These are phyloP conservation scores for Mucor irregularis DNA, from an alignment of 371 early-diverging fungal species.

Conservation along the genomic window DNA sequence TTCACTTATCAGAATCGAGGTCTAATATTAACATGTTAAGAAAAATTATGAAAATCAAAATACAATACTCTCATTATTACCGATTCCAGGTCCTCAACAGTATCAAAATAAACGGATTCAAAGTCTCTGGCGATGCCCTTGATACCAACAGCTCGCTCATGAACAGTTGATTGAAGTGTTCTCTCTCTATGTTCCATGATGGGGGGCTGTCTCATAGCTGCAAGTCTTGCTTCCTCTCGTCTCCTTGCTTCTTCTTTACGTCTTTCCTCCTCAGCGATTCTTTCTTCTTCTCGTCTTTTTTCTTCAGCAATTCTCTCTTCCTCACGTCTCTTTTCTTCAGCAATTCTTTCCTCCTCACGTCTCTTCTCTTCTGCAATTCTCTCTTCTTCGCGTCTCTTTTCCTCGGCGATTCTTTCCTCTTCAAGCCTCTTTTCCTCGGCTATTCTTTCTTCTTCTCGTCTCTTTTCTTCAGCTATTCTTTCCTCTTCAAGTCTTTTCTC, in stretches of 20 bases:
- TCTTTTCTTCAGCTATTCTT: neutral
- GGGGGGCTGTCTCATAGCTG: conserved; percentile 1
- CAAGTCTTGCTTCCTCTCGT: conserved; percentile 1
- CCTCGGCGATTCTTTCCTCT: neutral
- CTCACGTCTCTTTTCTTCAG: conserved; percentile 1
- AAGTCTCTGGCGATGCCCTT: conserved; percentile 8
- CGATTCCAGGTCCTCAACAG: conserved; percentile 4
- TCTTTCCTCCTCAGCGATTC: conserved; percentile 1
- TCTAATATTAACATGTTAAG: neutral
- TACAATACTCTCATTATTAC: neutral
- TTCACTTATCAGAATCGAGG: neutral
- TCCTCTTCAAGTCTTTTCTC: neutral
- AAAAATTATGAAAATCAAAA: neutral
- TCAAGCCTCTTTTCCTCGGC: neutral
- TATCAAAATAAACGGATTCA: conserved; percentile 20
- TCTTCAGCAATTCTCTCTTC: too few relatives aligned
- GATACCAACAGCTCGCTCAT: neutral
- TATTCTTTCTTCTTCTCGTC: neutral
- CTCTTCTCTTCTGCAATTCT: too few relatives aligned
- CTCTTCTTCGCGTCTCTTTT: too few relatives aligned
- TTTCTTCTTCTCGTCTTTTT: neutral
- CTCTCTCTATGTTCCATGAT: neutral
- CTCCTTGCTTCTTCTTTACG: neutral
- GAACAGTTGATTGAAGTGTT: neutral
- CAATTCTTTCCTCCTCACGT: neutral